phyloP scores from a whole-genome alignment of 257 asterid species.

The Solanum infundibuliforme region DNA sequence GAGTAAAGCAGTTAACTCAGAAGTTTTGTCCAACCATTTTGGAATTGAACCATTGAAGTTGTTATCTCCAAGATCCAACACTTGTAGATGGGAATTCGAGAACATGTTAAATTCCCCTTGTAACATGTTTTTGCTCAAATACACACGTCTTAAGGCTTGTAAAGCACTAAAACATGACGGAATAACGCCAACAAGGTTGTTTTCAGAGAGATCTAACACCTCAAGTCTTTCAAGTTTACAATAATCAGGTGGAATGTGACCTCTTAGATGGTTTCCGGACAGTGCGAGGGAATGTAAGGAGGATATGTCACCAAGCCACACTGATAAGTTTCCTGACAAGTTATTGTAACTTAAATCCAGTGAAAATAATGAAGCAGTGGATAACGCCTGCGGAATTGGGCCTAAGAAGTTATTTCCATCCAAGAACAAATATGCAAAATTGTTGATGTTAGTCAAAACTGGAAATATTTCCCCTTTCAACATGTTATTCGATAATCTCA shows the following conservation, averaged over 20 bases:
- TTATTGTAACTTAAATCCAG: not conserved
- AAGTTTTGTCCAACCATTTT: not conserved
- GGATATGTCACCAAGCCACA: not conserved
- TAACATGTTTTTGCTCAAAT: not conserved
- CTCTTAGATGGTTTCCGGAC: not conserved
- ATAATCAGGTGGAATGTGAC: not conserved
- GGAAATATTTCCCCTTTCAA: not conserved
- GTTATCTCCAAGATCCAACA: not conserved
- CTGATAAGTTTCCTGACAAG: not conserved
- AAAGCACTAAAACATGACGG: not conserved
- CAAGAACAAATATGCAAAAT: not conserved
- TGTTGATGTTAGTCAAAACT: not conserved
- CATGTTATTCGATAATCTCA: not conserved
- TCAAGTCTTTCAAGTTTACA: not conserved
- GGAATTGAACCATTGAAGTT: not conserved
- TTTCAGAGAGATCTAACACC: not conserved
- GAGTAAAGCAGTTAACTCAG: not conserved
- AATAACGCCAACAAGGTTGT: not conserved
- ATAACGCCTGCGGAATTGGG: not conserved
- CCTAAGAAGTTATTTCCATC: conserved; percentile 7
- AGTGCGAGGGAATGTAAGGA: not conserved
- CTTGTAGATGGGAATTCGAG: not conserved
- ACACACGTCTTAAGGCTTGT: not conserved
- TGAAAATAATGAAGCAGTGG: not conserved
- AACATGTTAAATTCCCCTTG: not conserved